Evolutionary conservation across 345 rosid genomes (phyloP), one percentile per base, ranked within the genome.

Genomic region (Ceriops tagal): DNA sequence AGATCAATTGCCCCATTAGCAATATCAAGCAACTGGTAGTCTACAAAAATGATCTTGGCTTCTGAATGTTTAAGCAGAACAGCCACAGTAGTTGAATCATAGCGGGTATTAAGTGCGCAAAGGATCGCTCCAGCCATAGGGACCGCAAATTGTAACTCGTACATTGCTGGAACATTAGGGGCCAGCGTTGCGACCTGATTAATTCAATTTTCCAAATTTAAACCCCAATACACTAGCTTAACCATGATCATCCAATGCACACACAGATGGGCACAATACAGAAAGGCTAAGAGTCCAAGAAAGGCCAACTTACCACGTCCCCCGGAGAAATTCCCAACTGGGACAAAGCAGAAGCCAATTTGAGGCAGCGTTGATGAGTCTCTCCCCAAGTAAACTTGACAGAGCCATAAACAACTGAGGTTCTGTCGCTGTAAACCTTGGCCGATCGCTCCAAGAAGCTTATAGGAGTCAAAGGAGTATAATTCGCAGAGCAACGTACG

Each of bases 71-170:
- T 47, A 9, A 92, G 77, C 26, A 90, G 79, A 22, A 79, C 60
- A 0, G 95, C 83, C 22, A 90, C 65, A 80, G 83, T 85, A 11
- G 81, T 67, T 0, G 92, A 67, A 35, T 92, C 95, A 1, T 67
- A 80, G 15, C 95, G 88, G 1, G 89, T 28, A 31, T 92, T 92
- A 35, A 92, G 93, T 0, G 95, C 67, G 57, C 96, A 92, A 28
- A 90, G 87, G 58, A 92, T 68, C 8, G 85, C 87, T 51, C 96
- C 93, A 2, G 88, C 86, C 93, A 89, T 92, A 30, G 93, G 97
- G 43, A 85, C 96, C 1, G 88, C 91, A 51, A 92, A 92, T 75
- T 89, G 96, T 60, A 89, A 88, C 84, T 92, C 98, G 30, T 82
- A 82, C 87, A 84, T 85, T 11, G 96, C 93, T 21, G 88, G 93